Base-by-base conservation (phyloP, 148 eudicot species). In the Chenopodium quinoa region DNA sequence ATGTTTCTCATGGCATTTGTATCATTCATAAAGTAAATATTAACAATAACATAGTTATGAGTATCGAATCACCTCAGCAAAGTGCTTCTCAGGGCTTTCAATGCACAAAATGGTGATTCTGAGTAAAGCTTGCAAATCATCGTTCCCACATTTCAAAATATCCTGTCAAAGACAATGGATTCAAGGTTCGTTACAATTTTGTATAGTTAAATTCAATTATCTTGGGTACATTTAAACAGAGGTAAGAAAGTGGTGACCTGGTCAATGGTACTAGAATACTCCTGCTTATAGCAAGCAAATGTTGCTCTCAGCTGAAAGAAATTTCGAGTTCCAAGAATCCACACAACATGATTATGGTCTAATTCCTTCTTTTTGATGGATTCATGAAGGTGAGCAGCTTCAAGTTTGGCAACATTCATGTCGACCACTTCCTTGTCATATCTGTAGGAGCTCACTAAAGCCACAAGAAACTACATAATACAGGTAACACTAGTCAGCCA, bases 391-490 rank as follows among this genome's bases (percentile, higher is more conserved):
- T 81, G 89, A 13, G 70, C 80, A 23, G 97, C 97, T 87, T 94
- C 98, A 31, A 76, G 32, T 70, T 87, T 81, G 13, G 98, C 98
- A 0, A 86, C 69, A 60, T 80, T 64, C 54, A 78, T 58, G 85
- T 92, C 94, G 54, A 92, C 91, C 22, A 86, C 75, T 82, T 90
- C 91, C 80, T 83, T 82, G 69, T 92, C 93, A 75, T 85, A 85
- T 85, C 95, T 89, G 78, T 89, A 94, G 78, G 98, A 91, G 79
- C 94, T 91, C 78, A 90, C 98, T 44, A 94, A 81, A 29, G 90
- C 87, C 60, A 92, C 87, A 46, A 94, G 89, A 80, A 92, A 78
- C 98, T 92, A 88, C 83, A 71, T 37, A 75, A 77, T 50, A 68
- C 23, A 52, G 47, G 44, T 60, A 63, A 68, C 54, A 25, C 23